Conservation (phyloP, 2,329 filamentous ascomycete species). For the Thermoascus crustaceus region DNA sequence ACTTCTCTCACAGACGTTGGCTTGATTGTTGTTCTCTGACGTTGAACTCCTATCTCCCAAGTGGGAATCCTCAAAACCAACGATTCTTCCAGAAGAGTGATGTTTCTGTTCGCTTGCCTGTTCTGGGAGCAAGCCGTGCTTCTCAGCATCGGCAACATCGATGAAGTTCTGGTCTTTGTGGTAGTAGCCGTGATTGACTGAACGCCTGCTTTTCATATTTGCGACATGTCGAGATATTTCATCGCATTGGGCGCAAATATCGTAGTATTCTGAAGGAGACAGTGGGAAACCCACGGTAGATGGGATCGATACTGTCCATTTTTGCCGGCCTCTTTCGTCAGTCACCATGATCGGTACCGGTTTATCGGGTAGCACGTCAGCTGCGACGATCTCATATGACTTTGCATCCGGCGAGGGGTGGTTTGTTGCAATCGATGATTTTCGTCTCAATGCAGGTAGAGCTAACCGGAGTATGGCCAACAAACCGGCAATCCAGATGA, state of each 20-base stretch:
- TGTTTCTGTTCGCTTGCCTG: constrained; percentile 30
- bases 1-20: constrained; percentile 61
- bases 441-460: constrained; percentile 34
- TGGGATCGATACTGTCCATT: constrained; percentile 78
- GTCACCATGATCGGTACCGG: constrained; percentile 64
- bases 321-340: constrained; percentile 55
- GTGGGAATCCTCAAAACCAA: no score
- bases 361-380: constrained; percentile 59
- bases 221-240: constrained; percentile 55
- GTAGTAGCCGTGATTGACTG: constrained; percentile 47
- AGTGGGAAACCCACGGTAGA: constrained; percentile 59
- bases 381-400: constrained; percentile 59
- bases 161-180: constrained; percentile 60
- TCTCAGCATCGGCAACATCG: constrained; percentile 65
- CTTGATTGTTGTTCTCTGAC: constrained; percentile 6
- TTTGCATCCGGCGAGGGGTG: constrained; percentile 37
- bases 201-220: constrained; percentile 40
- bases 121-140: constrained; percentile 51
- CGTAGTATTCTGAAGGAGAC: constrained; percentile 54
- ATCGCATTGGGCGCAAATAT: constrained; percentile 60
- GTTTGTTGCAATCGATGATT: constrained; percentile 28
- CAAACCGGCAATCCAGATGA: constrained; percentile 48
- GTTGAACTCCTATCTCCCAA: no score
- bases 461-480: constrained; percentile 49
- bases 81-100: no score